These are phyloP conservation scores for Arabidopsis lyrata DNA, from an alignment of 441 rosid species.

Conservation along the genomic window DNA sequence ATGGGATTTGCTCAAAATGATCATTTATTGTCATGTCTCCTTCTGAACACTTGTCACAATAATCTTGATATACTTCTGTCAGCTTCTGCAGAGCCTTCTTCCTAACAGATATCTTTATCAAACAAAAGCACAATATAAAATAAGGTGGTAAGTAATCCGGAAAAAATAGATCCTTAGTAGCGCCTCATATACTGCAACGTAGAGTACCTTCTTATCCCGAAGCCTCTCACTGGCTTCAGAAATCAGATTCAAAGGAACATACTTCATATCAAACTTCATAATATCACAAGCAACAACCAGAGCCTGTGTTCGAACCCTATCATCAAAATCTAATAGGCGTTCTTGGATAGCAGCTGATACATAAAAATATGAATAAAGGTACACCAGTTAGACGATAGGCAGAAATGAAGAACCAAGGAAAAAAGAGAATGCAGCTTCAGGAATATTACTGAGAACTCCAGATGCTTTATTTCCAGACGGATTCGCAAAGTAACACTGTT, in stretches of 20 bases:
- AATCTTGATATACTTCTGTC: constrained; percentile 82
- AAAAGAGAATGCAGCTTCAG: constrained; percentile 16
- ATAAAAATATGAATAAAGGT: constrained; percentile 34
- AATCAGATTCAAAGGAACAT: constrained; percentile 61
- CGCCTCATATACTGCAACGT: constrained; percentile 17
- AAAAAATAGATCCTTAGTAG: background rate
- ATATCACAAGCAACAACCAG: constrained; percentile 82
- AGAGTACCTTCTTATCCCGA: constrained; percentile 90
- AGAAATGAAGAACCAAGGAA: constrained; percentile 39
- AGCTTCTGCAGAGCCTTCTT: constrained; percentile 82
- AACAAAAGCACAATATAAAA: constrained; percentile 27
- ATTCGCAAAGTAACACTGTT: constrained; percentile 73
- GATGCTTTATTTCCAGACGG: constrained; percentile 63
- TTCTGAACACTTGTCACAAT: constrained; percentile 79
- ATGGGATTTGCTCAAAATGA: constrained; percentile 83
- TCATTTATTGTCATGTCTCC: constrained; percentile 63
- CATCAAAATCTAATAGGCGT: constrained; percentile 87
- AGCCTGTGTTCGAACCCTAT: constrained; percentile 85
- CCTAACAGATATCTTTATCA: constrained; percentile 74
- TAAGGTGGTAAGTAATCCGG: constrained; percentile 17
- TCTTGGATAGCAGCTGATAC: constrained; percentile 79
- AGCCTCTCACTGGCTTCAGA: constrained; percentile 82
- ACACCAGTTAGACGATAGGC: constrained; percentile 32
- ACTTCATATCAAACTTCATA: constrained; percentile 62
- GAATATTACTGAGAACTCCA: constrained; percentile 72